Evolutionary conservation across 257 asterid genomes (phyloP), one percentile per base, ranked within the genome.

Genomic region (Parsonsia alboflavescens): DNA sequence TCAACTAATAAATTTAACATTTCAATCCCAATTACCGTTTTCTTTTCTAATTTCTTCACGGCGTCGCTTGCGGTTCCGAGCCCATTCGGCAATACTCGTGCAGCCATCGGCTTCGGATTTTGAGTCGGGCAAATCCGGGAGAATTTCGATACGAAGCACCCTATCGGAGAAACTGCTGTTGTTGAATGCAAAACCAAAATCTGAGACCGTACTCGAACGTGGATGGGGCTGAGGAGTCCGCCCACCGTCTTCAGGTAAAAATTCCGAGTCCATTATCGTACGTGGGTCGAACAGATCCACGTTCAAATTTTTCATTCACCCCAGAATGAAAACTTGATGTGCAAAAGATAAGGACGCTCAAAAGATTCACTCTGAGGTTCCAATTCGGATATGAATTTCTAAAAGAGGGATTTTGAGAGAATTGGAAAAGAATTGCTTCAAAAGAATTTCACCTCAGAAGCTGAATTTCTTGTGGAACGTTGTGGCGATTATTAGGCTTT

Each of bases 151-250:
- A 82, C 73, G 88, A 26, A 92, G 78, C 46, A 92, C 74, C 76
- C 97, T 87, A 66, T 90, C 97, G 0, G 97, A 92, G 82, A 92
- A 92, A 82, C 89, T 88, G 75, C 86, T 84, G 65, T 87, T 89
- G 79, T 92, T 81, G 80, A 87, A 92, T 8, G 97, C 97, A 54
- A 92, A 92, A 10, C 77, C 89, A 75, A 87, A 90, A 75, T 90
- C 86, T 70, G 78, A 54, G 24, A 67, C 80, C 10, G 82, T 67
- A 42, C 26, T 69, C 70, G 81, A 58, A 19, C 83, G 84, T 57
- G 33, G 81, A 75, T n/a, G 80, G 63, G 69, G 73, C 86, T 13
- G 86, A 10, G 81, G 28, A 83, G 76, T 28, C 79, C 81, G 57
- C 76, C 26, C 49, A 50, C 41, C 71, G 30, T 22, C 79, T 2